Evolutionary conservation across 1,139 yeast genomes (phyloP).

Genomic region (Pichia sp.): DNA sequence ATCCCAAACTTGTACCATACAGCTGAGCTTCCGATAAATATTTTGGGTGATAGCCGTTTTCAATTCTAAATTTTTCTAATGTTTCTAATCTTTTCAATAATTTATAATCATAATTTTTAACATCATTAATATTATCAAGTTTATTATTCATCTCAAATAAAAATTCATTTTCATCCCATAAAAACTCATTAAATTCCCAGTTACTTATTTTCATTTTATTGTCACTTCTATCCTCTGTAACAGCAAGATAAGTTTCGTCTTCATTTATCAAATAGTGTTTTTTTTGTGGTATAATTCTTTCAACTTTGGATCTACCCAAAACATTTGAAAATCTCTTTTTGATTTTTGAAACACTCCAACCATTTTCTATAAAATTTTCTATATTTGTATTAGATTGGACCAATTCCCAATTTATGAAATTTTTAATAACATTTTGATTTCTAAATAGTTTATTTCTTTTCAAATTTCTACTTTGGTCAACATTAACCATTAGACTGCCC

Average conservation of each 20-base stretch:
- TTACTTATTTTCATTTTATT: slow-evolving; percentile 12
- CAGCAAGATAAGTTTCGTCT: slow-evolving; percentile 19
- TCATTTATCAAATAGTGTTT: slow-evolving; percentile 1
- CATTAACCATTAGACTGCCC: slow-evolving; percentile 20
- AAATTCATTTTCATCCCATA: slow-evolving; percentile 23
- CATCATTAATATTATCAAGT: neutral
- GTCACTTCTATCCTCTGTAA: slow-evolving; percentile 2
- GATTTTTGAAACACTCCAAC: slow-evolving; percentile 10
- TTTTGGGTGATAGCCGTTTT: slow-evolving; percentile 21
- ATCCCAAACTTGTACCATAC: slow-evolving; percentile 23
- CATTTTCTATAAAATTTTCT: slow-evolving; percentile 15
- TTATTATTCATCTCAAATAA: slow-evolving; percentile 5
- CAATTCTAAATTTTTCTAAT: slow-evolving; percentile 17
- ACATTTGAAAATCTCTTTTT: neutral
- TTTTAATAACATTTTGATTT: slow-evolving; percentile 10
- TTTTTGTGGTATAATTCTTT: slow-evolving; percentile 10
- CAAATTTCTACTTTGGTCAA: slow-evolving; percentile 14
- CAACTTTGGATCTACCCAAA: slow-evolving; percentile 11
- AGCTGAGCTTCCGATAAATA: slow-evolving; percentile 33
- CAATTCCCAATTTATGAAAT: slow-evolving; percentile 15
- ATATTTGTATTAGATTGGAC: neutral
- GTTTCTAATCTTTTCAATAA: slow-evolving; percentile 17
- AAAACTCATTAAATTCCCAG: slow-evolving; percentile 21
- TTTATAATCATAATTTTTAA: slow-evolving; percentile 17
- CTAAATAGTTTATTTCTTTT: slow-evolving; percentile 4